Conservation (phyloP, 345 rosid species). For the Salix koriyanagi region DNA sequence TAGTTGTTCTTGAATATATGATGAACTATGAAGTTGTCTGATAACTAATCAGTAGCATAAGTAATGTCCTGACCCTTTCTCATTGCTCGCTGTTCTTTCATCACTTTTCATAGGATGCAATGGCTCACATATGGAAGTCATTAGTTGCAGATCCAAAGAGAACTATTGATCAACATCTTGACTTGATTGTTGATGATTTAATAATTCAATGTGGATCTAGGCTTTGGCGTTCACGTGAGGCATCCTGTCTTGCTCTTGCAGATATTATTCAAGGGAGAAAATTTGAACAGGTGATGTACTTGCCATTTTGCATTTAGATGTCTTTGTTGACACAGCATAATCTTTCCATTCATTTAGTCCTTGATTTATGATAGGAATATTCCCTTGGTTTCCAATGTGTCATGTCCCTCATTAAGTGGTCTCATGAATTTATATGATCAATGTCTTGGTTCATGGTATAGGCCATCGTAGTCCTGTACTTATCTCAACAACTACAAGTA, state of each 20-base stretch:
- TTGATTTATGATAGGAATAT: too few species aligned
- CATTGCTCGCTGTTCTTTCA: conserved; percentile 17
- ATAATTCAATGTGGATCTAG: conserved; percentile 75
- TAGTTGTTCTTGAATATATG: too few species aligned
- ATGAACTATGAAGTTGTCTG: not conserved
- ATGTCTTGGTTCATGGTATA: too few species aligned
- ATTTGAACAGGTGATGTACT: conserved; percentile 67
- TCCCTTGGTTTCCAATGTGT: too few species aligned
- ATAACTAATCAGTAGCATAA: too few species aligned
- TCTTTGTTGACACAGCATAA: not conserved
- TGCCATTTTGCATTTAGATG: conserved; percentile 4
- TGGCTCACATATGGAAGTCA: conserved; percentile 96
- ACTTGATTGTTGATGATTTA: conserved; percentile 77
- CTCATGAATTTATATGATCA: too few species aligned
- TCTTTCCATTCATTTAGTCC: not conserved
- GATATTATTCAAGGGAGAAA: conserved; percentile 91
- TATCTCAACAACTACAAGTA: too few species aligned
- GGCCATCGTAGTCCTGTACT: too few species aligned
- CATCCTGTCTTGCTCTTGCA: conserved; percentile 89
- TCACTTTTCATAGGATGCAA: conserved; percentile 63
- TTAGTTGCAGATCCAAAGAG: conserved; percentile 72
- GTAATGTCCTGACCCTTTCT: not conserved
- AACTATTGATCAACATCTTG: conserved; percentile 81
- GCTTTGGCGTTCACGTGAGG: conserved; percentile 97
- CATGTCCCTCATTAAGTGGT: too few species aligned